Base-by-base conservation (phyloP, 2,329 filamentous ascomycete species). In the Chrysosporium keratinophilum region DNA sequence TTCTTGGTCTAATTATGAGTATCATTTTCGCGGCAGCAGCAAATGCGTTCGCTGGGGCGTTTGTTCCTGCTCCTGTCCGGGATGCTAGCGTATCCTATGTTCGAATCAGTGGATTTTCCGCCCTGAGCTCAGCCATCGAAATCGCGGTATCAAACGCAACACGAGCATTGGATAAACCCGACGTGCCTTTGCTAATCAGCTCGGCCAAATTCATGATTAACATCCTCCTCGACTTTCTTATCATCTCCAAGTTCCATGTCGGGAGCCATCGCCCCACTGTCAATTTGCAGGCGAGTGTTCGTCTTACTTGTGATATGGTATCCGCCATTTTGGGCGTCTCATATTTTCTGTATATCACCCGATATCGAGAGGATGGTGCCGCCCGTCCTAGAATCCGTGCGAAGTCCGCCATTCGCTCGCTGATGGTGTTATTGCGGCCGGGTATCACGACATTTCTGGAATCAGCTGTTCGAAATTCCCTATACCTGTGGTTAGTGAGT, bases 401-500 rank as follows among this genome's bases (percentile, higher is more conserved):
- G 58, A 35, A 43, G 1, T 75, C 77, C 0, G 75, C 64, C 6
- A 50, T 78, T 1, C 59, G 59, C 0, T 71, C 76, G 0, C 67
- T 87, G 0, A 60, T 65, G 1, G 69, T 78, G 0, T 72, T 87
- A 1, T 61, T 76, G 1, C 71, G 73, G 1, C 83, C 84, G 0
- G 83, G 82, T 0, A 51, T 77, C 1, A 70, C 79, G 37, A 83
- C 79, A 0, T 80, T 87, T 39, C 44, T 68, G 5, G 84, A 88
- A 62, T 87, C 83, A 0, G 81, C 79, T 0, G 67, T 87, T 3
- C 74, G 84, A 5, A 88, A 88, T 57, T 75, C 80, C 0, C 71
- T 88, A 0, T 88, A 88, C 56, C 76, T 88, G 0, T 88, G 83
- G 84, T 72, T 88, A 0, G 76, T 88, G 0, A 76, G 71, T 50